Evolutionary conservation across 1,284 basidiomycete species (phyloP).

Genomic region (Polyporus tsugae): DNA sequence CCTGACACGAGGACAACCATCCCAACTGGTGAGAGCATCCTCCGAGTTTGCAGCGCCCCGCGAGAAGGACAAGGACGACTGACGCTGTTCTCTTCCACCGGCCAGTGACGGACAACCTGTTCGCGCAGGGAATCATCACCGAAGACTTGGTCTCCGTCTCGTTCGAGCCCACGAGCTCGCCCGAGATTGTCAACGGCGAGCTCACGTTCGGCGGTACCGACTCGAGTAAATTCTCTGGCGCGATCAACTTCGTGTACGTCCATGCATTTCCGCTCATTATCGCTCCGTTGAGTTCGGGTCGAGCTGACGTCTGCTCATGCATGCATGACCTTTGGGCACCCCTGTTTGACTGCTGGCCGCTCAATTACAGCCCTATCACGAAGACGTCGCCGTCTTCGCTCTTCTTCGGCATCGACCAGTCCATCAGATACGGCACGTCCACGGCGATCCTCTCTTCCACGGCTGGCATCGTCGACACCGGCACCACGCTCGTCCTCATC

Average conservation of each 20-base stretch:
- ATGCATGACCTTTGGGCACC: not conserved
- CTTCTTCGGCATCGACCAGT: slow-evolving; percentile 73
- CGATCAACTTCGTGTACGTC: slow-evolving; percentile 56
- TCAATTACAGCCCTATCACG: slow-evolving; percentile 51
- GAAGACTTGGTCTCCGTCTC: slow-evolving; percentile 56
- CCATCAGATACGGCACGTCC: slow-evolving; percentile 57
- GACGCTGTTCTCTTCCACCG: not conserved
- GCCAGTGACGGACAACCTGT: slow-evolving; percentile 47
- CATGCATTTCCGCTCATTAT: not conserved
- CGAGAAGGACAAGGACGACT: not conserved
- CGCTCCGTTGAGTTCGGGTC: not conserved
- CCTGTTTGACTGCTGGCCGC: not conserved
- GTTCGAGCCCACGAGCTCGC: slow-evolving; percentile 52
- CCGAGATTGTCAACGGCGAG: slow-evolving; percentile 48
- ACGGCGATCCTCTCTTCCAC: slow-evolving; percentile 54
- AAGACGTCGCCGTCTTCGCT: slow-evolving; percentile 53
- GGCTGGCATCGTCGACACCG: slow-evolving; percentile 73
- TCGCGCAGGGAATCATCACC: slow-evolving; percentile 50
- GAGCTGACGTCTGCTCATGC: not conserved
- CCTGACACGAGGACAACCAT: slow-evolving; percentile 27
- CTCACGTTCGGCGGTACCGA: slow-evolving; percentile 62
- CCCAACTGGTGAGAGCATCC: slow-evolving; percentile 33
- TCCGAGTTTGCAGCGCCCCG: not conserved
- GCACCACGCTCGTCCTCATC: slow-evolving; percentile 50
- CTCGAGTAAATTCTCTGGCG: slow-evolving; percentile 50